A percentile compares a stretch with the other conserved stretches of the same genome.
Conservation (phyloP, 2,329 filamentous ascomycete species). For the Penicillium psychrosexuale region DNA sequence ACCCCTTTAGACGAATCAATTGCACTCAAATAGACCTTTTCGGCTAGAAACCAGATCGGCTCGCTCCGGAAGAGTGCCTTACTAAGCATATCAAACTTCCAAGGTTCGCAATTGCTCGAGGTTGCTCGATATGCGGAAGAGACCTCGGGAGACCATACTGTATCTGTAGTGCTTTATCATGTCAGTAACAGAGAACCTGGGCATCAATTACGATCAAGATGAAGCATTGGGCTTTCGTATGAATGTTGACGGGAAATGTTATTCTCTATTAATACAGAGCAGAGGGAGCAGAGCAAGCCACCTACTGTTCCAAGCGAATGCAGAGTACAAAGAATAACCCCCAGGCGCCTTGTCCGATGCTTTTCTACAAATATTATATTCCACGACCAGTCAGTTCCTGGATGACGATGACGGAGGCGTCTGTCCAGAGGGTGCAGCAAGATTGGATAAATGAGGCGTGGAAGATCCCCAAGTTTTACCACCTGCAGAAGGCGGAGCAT, state of each 20-base stretch:
- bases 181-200: not conserved
- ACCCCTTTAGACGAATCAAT: not conserved
- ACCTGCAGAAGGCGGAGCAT: constrained; percentile 4
- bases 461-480: constrained; percentile 19
- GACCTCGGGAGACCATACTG: not conserved
- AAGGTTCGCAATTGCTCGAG: not conserved
- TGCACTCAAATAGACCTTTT: not conserved
- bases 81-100: no score
- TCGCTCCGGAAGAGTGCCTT: no score
- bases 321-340: not conserved
- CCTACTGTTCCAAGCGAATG: not conserved
- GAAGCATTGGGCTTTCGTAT: not conserved
- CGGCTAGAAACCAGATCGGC: no score
- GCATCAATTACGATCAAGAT: not conserved
- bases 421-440: constrained; percentile 24
- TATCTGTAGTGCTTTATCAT: not conserved
- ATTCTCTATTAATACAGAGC: not conserved
- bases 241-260: not conserved
- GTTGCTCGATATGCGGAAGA: constrained; percentile 9
- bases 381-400: constrained; percentile 4
- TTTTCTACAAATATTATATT: not conserved
- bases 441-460: constrained; percentile 24
- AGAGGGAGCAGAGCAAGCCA: not conserved
- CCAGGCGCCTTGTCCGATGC: not conserved
- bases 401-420: constrained; percentile 20